phyloP scores from a whole-genome alignment of 2,329 filamentous ascomycete genomes.

The Pyrenophora seminiperda region DNA sequence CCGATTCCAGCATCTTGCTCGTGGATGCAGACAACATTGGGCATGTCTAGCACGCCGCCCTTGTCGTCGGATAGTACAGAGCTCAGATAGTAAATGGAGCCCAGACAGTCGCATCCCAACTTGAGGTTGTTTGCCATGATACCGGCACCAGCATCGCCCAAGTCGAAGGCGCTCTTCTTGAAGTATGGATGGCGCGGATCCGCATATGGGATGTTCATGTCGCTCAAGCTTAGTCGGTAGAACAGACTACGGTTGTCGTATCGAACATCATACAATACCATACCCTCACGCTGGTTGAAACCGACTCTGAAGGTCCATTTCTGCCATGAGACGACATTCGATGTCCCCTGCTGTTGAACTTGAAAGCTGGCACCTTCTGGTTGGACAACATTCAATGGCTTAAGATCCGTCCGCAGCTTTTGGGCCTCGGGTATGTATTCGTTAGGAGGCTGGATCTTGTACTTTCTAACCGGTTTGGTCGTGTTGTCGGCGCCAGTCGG shows the following conservation, averaged over 20 bases:
- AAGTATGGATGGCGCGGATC: constrained; percentile 71
- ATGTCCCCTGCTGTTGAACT: constrained; percentile 58
- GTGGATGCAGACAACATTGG: constrained; percentile 72
- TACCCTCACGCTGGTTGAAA: constrained; percentile 72
- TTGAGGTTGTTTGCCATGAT: constrained; percentile 72
- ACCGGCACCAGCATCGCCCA: constrained; percentile 69
- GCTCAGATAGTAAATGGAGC: constrained; percentile 70
- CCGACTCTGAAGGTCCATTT: constrained; percentile 73
- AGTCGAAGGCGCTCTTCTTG: constrained; percentile 69
- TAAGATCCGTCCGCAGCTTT: constrained; percentile 64
- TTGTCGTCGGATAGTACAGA: constrained; percentile 64
- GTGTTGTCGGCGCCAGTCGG: constrained; percentile 69
- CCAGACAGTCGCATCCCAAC: constrained; percentile 72
- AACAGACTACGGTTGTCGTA: constrained; percentile 69
- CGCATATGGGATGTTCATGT: constrained; percentile 68
- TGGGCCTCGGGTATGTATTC: constrained; percentile 71
- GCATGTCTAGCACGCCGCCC: constrained; percentile 62
- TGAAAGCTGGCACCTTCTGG: constrained; percentile 68
- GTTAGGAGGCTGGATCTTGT: constrained; percentile 63
- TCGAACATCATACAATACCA: constrained; percentile 69
- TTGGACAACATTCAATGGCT: constrained; percentile 67
- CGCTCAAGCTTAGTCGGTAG: constrained; percentile 68
- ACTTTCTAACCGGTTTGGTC: constrained; percentile 60
- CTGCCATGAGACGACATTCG: constrained; percentile 66
- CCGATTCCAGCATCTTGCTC: constrained; percentile 72